Evolutionary conservation across 371 early-diverging fungal genomes (phyloP), one percentile per base, ranked within the genome.

Genomic region (Mortierella sp.): DNA sequence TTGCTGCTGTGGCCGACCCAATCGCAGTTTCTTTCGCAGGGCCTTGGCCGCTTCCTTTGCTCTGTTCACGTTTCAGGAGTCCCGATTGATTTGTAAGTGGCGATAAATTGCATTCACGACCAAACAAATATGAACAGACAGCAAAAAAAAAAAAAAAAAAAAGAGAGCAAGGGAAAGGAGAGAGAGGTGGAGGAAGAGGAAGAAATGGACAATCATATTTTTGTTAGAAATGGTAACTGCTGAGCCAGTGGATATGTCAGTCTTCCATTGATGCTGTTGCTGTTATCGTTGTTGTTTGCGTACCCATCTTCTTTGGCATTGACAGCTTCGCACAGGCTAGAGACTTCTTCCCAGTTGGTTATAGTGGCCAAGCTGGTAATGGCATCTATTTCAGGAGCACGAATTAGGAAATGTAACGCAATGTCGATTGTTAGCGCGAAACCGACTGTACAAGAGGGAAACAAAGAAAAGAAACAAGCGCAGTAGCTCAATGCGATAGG

Each of bases 291-390:
- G 21, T 19, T 58, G 28, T 7, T 43, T 16, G 48, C 69, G 45
- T 80, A 80, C 81, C 81, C 81, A 38, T 80, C 81, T 64, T 80
- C 81, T 41, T 75, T 80, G 58, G 69, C 69, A 28, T 80, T 80
- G 40, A 80, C 72, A 10, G 70, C n/a, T 16, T 80, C 81, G 53
- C 81, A 80, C 21, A 80, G 62, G 8, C 38, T 53, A 8, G 59
- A 63, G 40, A 80, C 72, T 11, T 52, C 58, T 4, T 74, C 75
- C 81, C 81, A 80, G 57, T 80, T 71, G 15, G 71, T 61, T 55
- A 80, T 80, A 36, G 60, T 11, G 3, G 68, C 40, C 66, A 61
- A 41, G 63, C 36, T 32, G 38, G 75, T 69, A 65, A 80, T 80
- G 71, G 32, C 52, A 28, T 80, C 81, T 80, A 32, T 38, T 45